Conservation (phyloP, 257 asterid species). For the Salvia hispanica region DNA sequence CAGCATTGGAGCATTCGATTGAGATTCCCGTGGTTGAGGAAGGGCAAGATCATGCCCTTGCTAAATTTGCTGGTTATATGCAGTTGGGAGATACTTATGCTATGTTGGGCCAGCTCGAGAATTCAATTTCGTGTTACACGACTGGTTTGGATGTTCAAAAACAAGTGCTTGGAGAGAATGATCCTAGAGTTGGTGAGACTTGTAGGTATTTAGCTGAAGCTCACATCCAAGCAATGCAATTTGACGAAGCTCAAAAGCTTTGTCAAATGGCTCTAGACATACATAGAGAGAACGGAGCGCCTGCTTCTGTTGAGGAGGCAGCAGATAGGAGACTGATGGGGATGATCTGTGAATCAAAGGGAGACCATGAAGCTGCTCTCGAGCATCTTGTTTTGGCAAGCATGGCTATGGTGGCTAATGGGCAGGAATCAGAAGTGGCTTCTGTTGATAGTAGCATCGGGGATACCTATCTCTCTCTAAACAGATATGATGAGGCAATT, state of each 20-base stretch:
- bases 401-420: constrained; percentile 91
- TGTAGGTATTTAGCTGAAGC: constrained; percentile 92
- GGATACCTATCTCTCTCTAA: constrained; percentile 74
- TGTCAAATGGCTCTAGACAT: constrained; percentile 87
- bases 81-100: constrained; percentile 90
- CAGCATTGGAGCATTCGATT: constrained; percentile 66
- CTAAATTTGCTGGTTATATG: constrained; percentile 93
- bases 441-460: constrained; percentile 87
- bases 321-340: constrained; percentile 94
- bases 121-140: constrained; percentile 61
- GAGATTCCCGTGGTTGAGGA: constrained; percentile 72
- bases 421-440: constrained; percentile 87
- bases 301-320: constrained; percentile 86
- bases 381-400: constrained; percentile 96
- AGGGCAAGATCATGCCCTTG: constrained; percentile 90
- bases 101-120: constrained; percentile 86
- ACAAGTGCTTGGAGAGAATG: constrained; percentile 67
- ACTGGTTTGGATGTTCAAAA: constrained; percentile 80
- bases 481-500: constrained; percentile 84
- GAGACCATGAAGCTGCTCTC: constrained; percentile 85
- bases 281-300: constrained; percentile 62
- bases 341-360: constrained; percentile 78
- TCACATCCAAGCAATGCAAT: constrained; percentile 84
- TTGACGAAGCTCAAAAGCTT: constrained; percentile 81
- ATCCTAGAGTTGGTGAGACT: constrained; percentile 86